A percentile compares a stretch with the other conserved stretches of the same genome.
These are phyloP conservation scores for Apiospora arundinis DNA, from an alignment of 2,329 filamentous ascomycete species.

Conservation along the genomic window DNA sequence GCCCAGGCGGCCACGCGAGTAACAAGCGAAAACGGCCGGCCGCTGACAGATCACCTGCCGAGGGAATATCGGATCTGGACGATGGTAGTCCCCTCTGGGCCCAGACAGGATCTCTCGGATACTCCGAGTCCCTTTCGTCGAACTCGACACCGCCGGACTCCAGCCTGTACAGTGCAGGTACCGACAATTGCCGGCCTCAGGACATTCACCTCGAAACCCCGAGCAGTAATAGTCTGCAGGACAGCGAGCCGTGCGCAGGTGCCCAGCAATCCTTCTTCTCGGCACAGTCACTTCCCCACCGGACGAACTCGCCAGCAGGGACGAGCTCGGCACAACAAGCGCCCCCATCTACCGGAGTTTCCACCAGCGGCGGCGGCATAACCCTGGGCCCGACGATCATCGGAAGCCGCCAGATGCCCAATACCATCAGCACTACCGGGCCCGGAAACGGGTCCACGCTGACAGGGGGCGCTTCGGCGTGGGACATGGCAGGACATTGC, in stretches of 20 bases:
- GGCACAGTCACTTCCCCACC: slow-evolving; percentile 13
- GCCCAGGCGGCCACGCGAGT: not conserved
- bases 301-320: slow-evolving; percentile 5
- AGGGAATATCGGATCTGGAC: slow-evolving; percentile 19
- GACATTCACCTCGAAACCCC: not conserved
- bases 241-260: not conserved
- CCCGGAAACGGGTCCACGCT: not conserved
- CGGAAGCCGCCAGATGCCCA: not conserved
- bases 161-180: not conserved
- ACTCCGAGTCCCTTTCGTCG: slow-evolving; percentile 22
- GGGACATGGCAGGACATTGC: slow-evolving; percentile 31
- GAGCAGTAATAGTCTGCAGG: not conserved
- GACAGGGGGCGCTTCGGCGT: slow-evolving; percentile 18
- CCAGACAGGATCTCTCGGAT: slow-evolving; percentile 7
- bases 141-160: not conserved
- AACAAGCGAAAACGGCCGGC: slow-evolving; percentile 31
- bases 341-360: not conserved
- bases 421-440: not conserved
- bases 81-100: slow-evolving; percentile 25
- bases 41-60: slow-evolving; percentile 4
- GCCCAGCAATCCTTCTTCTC: not conserved
- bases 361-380: not conserved
- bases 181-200: not conserved
- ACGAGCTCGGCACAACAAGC: not conserved
- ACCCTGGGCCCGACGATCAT: not conserved